Percentiles rank a stretch among this genome's conserved stretches.
Evolutionary conservation across 2,329 filamentous ascomycete species (phyloP).

Genomic region (Phoma sp.): DNA sequence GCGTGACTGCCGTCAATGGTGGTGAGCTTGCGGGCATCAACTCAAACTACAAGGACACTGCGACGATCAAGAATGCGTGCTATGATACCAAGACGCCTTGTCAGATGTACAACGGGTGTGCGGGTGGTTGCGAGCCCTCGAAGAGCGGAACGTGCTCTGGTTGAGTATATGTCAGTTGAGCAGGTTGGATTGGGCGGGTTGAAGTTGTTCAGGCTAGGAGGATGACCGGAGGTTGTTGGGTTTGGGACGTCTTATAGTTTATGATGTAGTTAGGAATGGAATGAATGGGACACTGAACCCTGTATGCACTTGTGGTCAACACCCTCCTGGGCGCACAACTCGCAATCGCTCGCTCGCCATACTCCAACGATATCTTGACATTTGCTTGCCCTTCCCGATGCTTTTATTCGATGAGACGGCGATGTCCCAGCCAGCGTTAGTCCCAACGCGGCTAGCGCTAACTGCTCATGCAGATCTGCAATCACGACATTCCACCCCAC

Average conservation of each 20-base stretch:
- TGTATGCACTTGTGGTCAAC: no score
- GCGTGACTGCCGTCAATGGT: conserved; percentile 45
- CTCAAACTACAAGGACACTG: conserved; percentile 56
- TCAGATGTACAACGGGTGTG: conserved; percentile 26
- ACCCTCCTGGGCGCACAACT: neutral
- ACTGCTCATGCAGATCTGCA: conserved; percentile 27
- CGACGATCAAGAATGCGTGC: conserved; percentile 38
- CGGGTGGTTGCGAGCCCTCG: conserved; percentile 25
- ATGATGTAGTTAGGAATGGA: no score
- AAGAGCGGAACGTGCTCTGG: conserved; percentile 24
- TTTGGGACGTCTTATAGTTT: no score
- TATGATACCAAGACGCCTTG: conserved; percentile 19
- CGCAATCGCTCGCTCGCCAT: neutral
- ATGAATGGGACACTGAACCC: no score
- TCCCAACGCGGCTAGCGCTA: neutral
- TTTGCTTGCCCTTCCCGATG: neutral
- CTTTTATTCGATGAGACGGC: neutral
- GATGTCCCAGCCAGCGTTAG: neutral
- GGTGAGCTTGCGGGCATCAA: conserved; percentile 55
- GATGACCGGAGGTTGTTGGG: neutral
- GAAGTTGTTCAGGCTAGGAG: neutral
- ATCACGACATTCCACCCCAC: conserved; percentile 46
- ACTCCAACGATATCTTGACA: neutral
- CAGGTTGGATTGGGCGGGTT: neutral
- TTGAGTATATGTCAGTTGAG: neutral